Evolutionary conservation across 768 basidiomycete species (phyloP).

Genomic region (Kwoniella newhampshirensis): DNA sequence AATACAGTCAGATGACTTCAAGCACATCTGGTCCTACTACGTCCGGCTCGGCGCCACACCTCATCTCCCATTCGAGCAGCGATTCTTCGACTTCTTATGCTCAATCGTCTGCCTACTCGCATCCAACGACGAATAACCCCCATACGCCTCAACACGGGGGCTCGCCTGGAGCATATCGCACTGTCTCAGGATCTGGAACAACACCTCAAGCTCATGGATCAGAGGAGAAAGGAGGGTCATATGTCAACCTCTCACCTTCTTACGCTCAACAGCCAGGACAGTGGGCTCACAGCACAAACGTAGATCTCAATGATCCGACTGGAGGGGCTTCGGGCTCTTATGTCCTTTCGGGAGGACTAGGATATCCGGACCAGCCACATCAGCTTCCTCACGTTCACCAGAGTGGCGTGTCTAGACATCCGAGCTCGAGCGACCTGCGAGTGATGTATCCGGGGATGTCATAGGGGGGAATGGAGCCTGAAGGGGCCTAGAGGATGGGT

Average conservation of each 20-base stretch:
- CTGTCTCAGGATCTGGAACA: background rate
- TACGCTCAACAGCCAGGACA: slow-evolving; percentile 10
- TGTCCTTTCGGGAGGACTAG: slow-evolving; percentile 7
- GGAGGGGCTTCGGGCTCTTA: slow-evolving; percentile 10
- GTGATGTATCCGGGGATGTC: slow-evolving; percentile 31
- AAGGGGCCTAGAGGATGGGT: background rate
- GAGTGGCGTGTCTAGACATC: slow-evolving; percentile 19
- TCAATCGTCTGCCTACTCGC: slow-evolving; percentile 13
- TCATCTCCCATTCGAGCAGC: slow-evolving; percentile 9
- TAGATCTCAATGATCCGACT: slow-evolving; percentile 7
- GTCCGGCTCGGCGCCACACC: slow-evolving; percentile 5
- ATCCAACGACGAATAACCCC: slow-evolving; percentile 9
- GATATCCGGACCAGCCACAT: slow-evolving; percentile 22
- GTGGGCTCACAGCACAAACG: slow-evolving; percentile 5
- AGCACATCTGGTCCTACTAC: background rate
- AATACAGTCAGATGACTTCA: slow-evolving; percentile 3
- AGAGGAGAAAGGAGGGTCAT: slow-evolving; percentile 14
- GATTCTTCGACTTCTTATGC: slow-evolving; percentile 22
- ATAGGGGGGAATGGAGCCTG: background rate
- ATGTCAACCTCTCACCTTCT: slow-evolving; percentile 18
- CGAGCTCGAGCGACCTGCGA: slow-evolving; percentile 40
- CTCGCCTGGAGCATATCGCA: slow-evolving; percentile 14
- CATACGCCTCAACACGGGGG: slow-evolving; percentile 9
- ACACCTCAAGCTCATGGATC: slow-evolving; percentile 1
- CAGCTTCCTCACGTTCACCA: slow-evolving; percentile 43